Base-by-base conservation (phyloP, 2,329 filamentous ascomycete species). In the Chaetomium sp. region DNA sequence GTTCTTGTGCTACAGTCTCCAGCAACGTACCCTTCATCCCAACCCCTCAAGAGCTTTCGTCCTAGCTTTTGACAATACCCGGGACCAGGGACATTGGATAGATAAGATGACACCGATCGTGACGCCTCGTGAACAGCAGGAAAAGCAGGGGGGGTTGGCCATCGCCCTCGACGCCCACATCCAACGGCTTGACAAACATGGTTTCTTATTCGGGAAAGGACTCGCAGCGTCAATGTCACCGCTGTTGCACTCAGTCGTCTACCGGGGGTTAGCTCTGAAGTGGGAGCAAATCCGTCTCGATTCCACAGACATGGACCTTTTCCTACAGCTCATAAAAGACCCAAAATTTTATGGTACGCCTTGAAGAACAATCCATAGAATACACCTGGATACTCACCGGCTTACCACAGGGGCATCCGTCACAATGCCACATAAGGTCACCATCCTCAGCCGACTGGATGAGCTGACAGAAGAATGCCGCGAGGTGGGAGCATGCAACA, bases 351-450 rank as follows among this genome's bases (percentile, higher is more conserved):
- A 84, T 65, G 85, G 84, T 79, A 71, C 43, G 72, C 60, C 27
- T 7, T 32, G 4, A 7, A 35, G 4, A n/a, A 4, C 5, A 4
- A n/a, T n/a, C 19, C 44, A 32, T 12, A 9, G 27, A 33, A 1
- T 42, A 6, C 14, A 11, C 6, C 11, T 6, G 3, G 12, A 42
- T n/a, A 42, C 10, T 11, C 11, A 49, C 27, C 42, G 7, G 14
- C 32, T 14, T 6, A 9, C 11, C 32, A 12, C 55, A 80, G 85
- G 86, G 53, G 82, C 85, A 27, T 83, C 86, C 3, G 84, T 92
- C 40, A 92, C 88, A 19, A 94, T 92, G 88, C 89, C 89, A 0
- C 85, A 89, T 75, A 92, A 94, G 70, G 81, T 92, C 33, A 77
- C 82, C 63, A 89, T 92, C 67, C 81, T 91, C 57, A 77, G 81